A percentile compares a stretch with the other conserved stretches of the same genome.
These are phyloP conservation scores for Raffaelea arxii DNA, from an alignment of 2,329 filamentous ascomycete genomes.

Conservation along the genomic window DNA sequence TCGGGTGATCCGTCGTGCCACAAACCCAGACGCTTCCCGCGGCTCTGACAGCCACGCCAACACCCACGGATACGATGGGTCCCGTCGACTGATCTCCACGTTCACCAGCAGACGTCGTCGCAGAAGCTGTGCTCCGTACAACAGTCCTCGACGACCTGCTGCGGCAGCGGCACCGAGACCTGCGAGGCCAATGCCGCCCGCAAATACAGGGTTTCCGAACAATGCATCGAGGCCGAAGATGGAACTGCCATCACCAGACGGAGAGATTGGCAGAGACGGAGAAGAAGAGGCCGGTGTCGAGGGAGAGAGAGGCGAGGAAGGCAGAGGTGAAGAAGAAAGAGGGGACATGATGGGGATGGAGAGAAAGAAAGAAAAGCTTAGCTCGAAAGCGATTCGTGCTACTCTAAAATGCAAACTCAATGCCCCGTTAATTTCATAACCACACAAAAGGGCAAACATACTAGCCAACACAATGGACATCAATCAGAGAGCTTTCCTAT, in stretches of 20 bases:
- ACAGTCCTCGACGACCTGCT: conserved; percentile 67
- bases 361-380: too few species aligned
- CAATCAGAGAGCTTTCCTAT: too few species aligned
- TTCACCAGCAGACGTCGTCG: conserved; percentile 85
- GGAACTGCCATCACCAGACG: background rate
- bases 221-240: conserved; percentile 38
- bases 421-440: too few species aligned
- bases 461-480: too few species aligned
- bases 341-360: background rate
- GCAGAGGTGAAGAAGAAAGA: too few species aligned
- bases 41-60: conserved; percentile 88
- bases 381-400: too few species aligned
- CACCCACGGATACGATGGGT: conserved; percentile 89
- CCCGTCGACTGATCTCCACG: conserved; percentile 89
- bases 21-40: conserved; percentile 52
- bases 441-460: too few species aligned
- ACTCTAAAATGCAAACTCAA: too few species aligned
- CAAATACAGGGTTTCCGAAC: conserved; percentile 54
- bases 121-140: conserved; percentile 62
- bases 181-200: conserved; percentile 79
- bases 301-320: too few species aligned
- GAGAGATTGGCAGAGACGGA: background rate
- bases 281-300: background rate
- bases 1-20: conserved; percentile 47
- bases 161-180: conserved; percentile 75